Percentiles rank a stretch among this genome's conserved stretches.
Conservation (phyloP, 805 yeast genomes). For the Ogataea salicorniae region DNA sequence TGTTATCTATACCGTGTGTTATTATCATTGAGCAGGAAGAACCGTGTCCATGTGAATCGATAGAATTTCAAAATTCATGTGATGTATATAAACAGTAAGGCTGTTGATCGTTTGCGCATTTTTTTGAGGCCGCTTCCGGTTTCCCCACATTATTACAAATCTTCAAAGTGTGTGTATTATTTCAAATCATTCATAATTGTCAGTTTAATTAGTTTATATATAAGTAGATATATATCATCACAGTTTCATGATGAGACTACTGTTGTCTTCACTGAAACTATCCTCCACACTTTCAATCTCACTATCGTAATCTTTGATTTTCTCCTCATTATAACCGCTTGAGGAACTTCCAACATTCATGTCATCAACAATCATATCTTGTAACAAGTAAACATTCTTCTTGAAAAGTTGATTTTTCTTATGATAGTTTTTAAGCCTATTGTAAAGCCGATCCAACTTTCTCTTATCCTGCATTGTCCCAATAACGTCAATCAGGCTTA, state of each 20-base stretch:
- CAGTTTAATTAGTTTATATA: background rate
- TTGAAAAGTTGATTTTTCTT: conserved; percentile 10
- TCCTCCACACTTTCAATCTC: background rate
- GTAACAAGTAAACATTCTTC: conserved; percentile 9
- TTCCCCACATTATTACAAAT: too few species aligned
- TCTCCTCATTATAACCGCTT: too few species aligned
- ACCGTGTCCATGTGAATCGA: too few species aligned
- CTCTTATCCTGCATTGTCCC: conserved; percentile 3
- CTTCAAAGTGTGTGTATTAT: too few species aligned
- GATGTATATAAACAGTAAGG: too few species aligned
- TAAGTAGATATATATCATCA: background rate
- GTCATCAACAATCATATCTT: conserved; percentile 10
- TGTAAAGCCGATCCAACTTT: conserved; percentile 8
- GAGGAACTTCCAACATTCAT: background rate
- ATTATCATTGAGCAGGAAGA: too few species aligned
- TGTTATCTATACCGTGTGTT: too few species aligned
- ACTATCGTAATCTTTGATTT: background rate
- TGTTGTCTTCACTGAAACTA: conserved; percentile 2
- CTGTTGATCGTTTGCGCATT: too few species aligned
- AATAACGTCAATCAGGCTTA: conserved; percentile 16
- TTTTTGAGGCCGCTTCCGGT: too few species aligned
- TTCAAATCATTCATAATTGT: too few species aligned
- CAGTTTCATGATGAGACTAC: background rate
- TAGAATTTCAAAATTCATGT: too few species aligned
- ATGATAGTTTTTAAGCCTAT: conserved; percentile 13